A percentile compares a stretch with the other conserved stretches of the same genome.
Conservation (phyloP, 2,329 filamentous ascomycete species). For the Dryadomyces sulphureus region DNA sequence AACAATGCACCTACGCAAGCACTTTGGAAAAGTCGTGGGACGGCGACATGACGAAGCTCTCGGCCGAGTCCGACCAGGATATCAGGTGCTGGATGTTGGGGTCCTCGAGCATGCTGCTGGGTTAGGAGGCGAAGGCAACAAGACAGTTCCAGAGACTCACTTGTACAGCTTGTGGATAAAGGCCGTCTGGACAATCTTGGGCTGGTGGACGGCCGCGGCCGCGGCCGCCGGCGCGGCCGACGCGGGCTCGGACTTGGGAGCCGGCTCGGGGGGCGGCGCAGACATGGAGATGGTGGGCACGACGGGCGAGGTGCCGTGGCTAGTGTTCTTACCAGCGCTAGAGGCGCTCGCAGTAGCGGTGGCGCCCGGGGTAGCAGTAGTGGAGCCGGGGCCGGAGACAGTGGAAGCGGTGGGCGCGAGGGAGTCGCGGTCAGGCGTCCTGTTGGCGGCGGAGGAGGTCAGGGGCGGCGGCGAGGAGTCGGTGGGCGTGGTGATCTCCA, state of each 20-base stretch:
- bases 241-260: conserved; percentile 24
- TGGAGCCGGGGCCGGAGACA: conserved; percentile 13
- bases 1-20: conserved; percentile 65
- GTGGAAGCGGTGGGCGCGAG: conserved; percentile 18
- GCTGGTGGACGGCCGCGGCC: conserved; percentile 69
- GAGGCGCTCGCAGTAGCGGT: conserved; percentile 13
- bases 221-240: conserved; percentile 27
- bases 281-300: conserved; percentile 10
- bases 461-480: conserved; percentile 28
- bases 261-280: conserved; percentile 6
- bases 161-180: conserved; percentile 99
- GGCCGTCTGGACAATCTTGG: conserved; percentile 94
- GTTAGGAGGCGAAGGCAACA: background rate
- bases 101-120: conserved; percentile 90
- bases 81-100: conserved; percentile 86
- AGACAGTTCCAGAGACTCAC: conserved; percentile 35
- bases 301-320: conserved; percentile 17
- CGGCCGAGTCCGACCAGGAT: conserved; percentile 83
- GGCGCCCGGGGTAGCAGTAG: background rate
- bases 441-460: conserved; percentile 21
- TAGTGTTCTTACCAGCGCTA: conserved; percentile 11
- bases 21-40: conserved; percentile 97
- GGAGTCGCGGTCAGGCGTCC: conserved; percentile 20
- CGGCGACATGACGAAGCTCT: conserved; percentile 98
- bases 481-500: conserved; percentile 44